Evolutionary conservation across 2,329 filamentous ascomycete species (phyloP).

Genomic region (Aspergillus fructus): DNA sequence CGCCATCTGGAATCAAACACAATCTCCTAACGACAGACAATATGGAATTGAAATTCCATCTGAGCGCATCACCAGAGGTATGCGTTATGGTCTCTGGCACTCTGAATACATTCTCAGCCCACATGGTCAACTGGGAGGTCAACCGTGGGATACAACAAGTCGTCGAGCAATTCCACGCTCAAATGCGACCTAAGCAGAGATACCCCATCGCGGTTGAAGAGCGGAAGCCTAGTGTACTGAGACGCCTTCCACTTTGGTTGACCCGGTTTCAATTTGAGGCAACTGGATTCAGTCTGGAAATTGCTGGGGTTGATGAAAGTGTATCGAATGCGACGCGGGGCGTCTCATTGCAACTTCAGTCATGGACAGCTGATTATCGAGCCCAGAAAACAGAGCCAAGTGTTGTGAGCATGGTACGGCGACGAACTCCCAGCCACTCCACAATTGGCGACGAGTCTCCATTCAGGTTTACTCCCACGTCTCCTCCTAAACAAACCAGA

Average conservation of each 20-base stretch:
- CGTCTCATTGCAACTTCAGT: conserved; percentile 80
- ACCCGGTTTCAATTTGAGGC: conserved; percentile 80
- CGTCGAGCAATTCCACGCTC: conserved; percentile 73
- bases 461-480: conserved; percentile 52
- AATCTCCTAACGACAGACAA: conserved; percentile 85
- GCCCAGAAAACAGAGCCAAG: conserved; percentile 70
- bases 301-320: conserved; percentile 81
- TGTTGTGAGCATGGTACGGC: conserved; percentile 50
- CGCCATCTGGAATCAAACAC: conserved; percentile 75
- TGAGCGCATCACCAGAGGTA: conserved; percentile 82
- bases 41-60: conserved; percentile 79
- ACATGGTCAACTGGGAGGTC: conserved; percentile 88
- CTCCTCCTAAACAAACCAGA: conserved; percentile 45
- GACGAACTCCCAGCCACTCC: conserved; percentile 72
- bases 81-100: conserved; percentile 77
- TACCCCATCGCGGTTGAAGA: conserved; percentile 50
- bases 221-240: conserved; percentile 67
- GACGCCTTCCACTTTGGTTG: conserved; percentile 80
- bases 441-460: conserved; percentile 64
- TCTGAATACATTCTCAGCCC: conserved; percentile 82
- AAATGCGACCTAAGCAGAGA: conserved; percentile 63
- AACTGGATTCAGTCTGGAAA: conserved; percentile 83
- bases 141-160: conserved; percentile 91
- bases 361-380: conserved; percentile 84
- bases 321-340: conserved; percentile 82